Evolutionary conservation across 148 eudicot species (phyloP).

Genomic region (Camellia japonica): DNA sequence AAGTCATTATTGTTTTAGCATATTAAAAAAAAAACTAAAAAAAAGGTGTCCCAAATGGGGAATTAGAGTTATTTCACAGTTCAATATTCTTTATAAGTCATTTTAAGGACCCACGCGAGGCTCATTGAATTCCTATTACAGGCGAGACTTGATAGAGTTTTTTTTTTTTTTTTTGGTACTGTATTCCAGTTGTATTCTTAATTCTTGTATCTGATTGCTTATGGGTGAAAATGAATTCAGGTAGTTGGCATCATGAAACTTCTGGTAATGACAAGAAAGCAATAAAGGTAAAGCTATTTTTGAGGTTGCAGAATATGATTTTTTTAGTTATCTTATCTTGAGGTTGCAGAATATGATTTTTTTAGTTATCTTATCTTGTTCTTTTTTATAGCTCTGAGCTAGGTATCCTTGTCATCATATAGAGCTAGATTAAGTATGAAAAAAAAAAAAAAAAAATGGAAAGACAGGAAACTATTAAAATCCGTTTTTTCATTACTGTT

Average conservation of each 20-base stretch:
- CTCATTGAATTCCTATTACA: neutral
- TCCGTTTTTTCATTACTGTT: neutral
- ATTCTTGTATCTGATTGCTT: constrained; percentile 19
- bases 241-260: constrained; percentile 35
- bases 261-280: constrained; percentile 24
- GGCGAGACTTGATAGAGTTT: neutral
- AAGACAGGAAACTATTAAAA: neutral
- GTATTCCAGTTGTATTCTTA: neutral
- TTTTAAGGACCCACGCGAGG: neutral
- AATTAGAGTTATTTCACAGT: too few species aligned
- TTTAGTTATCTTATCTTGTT: neutral
- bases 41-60: too few species aligned
- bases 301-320: constrained; percentile 4
- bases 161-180: neutral
- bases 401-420: neutral
- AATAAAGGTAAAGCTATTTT: constrained; percentile 56
- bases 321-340: neutral
- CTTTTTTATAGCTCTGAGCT: neutral
- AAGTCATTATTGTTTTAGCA: neutral
- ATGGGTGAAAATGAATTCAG: constrained; percentile 43
- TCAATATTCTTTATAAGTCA: too few species aligned
- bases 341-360: neutral
- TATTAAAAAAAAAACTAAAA: neutral
- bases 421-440: neutral
- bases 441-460: neutral